A percentile compares a stretch with the other conserved stretches of the same genome.
These are phyloP conservation scores for Protostelium mycophagum DNA, from an alignment of 78 protist genomes.

Conservation along the genomic window DNA sequence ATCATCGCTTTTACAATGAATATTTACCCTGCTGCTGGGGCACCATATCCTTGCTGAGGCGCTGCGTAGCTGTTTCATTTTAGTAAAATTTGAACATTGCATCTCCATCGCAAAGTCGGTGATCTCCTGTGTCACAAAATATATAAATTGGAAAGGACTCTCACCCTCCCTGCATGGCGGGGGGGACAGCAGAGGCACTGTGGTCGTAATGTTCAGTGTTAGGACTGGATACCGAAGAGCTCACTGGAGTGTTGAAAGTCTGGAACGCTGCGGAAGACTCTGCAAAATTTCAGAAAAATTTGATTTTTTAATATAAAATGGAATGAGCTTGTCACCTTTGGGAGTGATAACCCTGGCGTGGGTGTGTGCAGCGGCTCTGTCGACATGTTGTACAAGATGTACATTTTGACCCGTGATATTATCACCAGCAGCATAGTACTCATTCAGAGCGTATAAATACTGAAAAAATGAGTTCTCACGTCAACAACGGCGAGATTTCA, in stretches of 20 bases:
- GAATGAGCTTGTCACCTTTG: no score
- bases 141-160: no score
- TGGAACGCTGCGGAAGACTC: neutral
- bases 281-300: no score
- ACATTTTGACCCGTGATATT: neutral
- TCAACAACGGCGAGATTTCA: neutral
- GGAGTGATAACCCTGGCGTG: neutral
- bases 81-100: no score
- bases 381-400: neutral
- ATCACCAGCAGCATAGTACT: neutral
- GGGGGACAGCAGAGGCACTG: neutral
- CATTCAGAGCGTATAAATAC: neutral
- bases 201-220: neutral
- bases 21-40: neutral
- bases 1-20: neutral
- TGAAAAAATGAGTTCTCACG: no score
- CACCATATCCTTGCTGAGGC: no score
- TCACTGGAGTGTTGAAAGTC: neutral
- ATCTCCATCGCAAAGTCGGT: no score
- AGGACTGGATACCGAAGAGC: neutral
- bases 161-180: conserved; percentile 1
- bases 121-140: no score
- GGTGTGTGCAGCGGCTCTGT: neutral
- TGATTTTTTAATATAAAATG: no score
- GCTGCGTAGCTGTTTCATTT: no score